A percentile compares a stretch with the other conserved stretches of the same genome.
Conservation (phyloP, 208 protist genomes). For the Trypanosoma cruzi region DNA sequence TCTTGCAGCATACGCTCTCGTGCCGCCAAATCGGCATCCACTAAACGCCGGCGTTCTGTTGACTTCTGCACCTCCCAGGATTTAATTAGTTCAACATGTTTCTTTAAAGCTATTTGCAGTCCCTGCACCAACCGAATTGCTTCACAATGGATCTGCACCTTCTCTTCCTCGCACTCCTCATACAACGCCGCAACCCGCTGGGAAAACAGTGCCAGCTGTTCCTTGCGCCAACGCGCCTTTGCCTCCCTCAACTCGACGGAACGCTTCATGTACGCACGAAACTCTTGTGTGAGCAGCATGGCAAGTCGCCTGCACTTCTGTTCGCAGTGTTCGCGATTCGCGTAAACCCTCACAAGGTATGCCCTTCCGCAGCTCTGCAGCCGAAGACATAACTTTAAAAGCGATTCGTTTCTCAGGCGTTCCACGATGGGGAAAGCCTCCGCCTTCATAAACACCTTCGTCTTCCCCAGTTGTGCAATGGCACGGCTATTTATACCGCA, state of each 20-base stretch:
- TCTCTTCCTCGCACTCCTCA: neutral
- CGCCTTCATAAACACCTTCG: slow-evolving; percentile 48
- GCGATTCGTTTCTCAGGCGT: slow-evolving; percentile 22
- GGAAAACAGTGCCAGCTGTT: slow-evolving; percentile 10
- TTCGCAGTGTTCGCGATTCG: slow-evolving; percentile 20
- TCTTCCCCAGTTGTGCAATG: slow-evolving; percentile 34
- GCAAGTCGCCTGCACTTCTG: slow-evolving; percentile 11
- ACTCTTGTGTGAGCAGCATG: slow-evolving; percentile 15
- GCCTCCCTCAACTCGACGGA: slow-evolving; percentile 24
- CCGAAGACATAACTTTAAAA: slow-evolving; percentile 20
- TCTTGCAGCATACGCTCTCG: slow-evolving; percentile 14
- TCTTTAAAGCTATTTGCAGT: neutral
- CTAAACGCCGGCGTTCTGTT: slow-evolving; percentile 14
- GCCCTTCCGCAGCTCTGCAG: slow-evolving; percentile 25
- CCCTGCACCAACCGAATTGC: neutral
- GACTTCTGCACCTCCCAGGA: neutral
- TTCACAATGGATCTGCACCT: neutral
- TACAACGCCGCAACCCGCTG: neutral
- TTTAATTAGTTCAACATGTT: neutral
- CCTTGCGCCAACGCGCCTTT: slow-evolving; percentile 20
- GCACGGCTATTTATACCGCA: slow-evolving; percentile 17
- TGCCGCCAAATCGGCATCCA: neutral
- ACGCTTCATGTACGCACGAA: slow-evolving; percentile 25
- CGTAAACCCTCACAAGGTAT: slow-evolving; percentile 2
- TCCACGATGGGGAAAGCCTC: slow-evolving; percentile 32